Evolutionary conservation across 139 green algal species (phyloP).

Genomic region (Mychonastes homosphaera): DNA sequence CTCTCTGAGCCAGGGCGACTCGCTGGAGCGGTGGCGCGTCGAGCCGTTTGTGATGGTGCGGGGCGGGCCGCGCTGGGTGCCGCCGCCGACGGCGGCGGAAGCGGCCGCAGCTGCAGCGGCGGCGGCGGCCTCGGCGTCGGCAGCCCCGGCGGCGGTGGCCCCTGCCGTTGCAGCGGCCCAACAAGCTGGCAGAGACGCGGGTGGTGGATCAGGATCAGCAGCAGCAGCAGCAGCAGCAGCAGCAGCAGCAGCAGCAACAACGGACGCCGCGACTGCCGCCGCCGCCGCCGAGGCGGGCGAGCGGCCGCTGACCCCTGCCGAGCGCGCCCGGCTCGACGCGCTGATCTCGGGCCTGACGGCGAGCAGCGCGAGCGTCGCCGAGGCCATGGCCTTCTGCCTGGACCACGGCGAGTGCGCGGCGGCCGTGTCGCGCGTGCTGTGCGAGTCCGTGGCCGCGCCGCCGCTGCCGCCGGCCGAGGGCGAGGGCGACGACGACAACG

Average conservation of each 20-base stretch:
- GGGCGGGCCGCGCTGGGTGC: conserved; percentile 54
- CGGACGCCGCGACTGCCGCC: neutral
- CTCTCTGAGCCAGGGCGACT: conserved; percentile 62
- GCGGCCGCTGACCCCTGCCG: no score
- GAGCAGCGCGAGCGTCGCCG: no score
- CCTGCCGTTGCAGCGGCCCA: no score
- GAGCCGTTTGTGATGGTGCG: conserved; percentile 90
- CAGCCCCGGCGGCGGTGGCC: no score
- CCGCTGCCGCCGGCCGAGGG: no score
- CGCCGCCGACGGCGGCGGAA: conserved; percentile 36
- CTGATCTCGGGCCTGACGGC: conserved; percentile 68
- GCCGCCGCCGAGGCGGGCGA: no score
- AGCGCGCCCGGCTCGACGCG: conserved; percentile 72
- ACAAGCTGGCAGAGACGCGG: no score
- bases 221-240: no score
- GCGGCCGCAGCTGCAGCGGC: conserved; percentile 6
- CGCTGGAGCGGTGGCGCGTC: conserved; percentile 67
- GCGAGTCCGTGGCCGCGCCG: no score
- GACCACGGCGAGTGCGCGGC: conserved; percentile 72
- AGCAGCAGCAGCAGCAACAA: no score
- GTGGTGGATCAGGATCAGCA: no score
- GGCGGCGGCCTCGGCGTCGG: neutral
- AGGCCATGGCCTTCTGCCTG: conserved; percentile 88
- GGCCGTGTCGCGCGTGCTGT: conserved; percentile 38
- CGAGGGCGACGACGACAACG: neutral